Conservation (phyloP, 1,284 basidiomycete genomes). For the Sanghuangporus weigelae region DNA sequence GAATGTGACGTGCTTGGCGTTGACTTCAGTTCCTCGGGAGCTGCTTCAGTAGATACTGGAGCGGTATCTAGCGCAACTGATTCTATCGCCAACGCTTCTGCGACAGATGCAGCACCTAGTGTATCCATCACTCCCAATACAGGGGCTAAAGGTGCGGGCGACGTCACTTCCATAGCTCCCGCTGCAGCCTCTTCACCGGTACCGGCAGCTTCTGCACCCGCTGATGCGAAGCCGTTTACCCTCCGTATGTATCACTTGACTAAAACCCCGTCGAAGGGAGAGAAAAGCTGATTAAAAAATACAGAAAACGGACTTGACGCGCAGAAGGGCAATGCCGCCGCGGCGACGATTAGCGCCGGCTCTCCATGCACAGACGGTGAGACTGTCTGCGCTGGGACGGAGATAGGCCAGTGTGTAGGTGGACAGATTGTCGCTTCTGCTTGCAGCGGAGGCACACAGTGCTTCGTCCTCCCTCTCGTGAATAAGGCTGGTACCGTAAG, state of each 20-base stretch:
- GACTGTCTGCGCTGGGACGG: slow-evolving; percentile 29
- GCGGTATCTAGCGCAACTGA: slow-evolving; percentile 16
- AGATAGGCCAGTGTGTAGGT: slow-evolving; percentile 40
- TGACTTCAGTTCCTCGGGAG: background rate
- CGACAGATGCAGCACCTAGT: slow-evolving; percentile 20
- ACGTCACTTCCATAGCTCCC: slow-evolving; percentile 6
- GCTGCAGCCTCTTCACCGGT: slow-evolving; percentile 22
- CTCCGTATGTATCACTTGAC: slow-evolving; percentile 18
- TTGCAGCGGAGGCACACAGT: slow-evolving; percentile 38
- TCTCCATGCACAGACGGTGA: slow-evolving; percentile 44
- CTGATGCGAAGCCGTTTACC: slow-evolving; percentile 13
- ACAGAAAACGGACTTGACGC: slow-evolving; percentile 42
- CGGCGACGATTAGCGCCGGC: slow-evolving; percentile 35
- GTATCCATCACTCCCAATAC: slow-evolving; percentile 13
- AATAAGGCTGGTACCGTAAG: slow-evolving; percentile 44
- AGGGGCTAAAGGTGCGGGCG: slow-evolving; percentile 7
- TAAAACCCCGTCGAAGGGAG: too few relatives aligned
- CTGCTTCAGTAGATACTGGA: background rate
- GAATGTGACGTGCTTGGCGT: background rate
- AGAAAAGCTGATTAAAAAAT: too few relatives aligned
- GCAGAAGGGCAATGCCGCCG: slow-evolving; percentile 46
- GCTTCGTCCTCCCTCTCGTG: slow-evolving; percentile 55
- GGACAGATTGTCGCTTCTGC: slow-evolving; percentile 37
- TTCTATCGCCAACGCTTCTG: slow-evolving; percentile 34
- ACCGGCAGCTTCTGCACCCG: slow-evolving; percentile 20